Evolutionary conservation across 2,329 filamentous ascomycete genomes (phyloP).

Genomic region (Tolypocladium paradoxum): DNA sequence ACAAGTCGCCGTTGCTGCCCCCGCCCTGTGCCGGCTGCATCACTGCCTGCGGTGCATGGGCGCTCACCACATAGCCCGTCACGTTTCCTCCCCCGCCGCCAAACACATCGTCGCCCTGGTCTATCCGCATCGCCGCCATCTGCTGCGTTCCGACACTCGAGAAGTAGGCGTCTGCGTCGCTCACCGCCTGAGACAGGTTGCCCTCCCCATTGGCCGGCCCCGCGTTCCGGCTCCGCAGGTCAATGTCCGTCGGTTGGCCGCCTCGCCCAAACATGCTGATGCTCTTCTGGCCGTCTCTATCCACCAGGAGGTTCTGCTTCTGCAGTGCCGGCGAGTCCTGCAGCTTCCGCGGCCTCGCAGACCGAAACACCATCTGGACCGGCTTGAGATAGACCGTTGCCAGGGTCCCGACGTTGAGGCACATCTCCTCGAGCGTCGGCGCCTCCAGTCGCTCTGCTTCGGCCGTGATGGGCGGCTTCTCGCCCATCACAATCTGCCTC

Average conservation of each 20-base stretch:
- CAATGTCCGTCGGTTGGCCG: constrained; percentile 39
- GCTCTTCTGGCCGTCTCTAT: constrained; percentile 45
- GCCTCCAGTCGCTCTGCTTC: constrained; percentile 92
- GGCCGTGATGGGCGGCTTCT: constrained; percentile 91
- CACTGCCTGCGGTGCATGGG: constrained; percentile 66
- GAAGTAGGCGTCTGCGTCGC: constrained; percentile 85
- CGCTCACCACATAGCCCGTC: constrained; percentile 64
- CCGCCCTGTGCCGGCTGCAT: constrained; percentile 58
- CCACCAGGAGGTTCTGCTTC: constrained; percentile 49
- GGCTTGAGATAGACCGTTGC: constrained; percentile 97
- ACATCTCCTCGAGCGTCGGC: constrained; percentile 89
- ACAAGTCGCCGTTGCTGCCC: constrained; percentile 59
- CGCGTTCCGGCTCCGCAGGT: constrained; percentile 27
- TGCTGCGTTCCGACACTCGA: constrained; percentile 63
- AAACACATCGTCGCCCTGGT: constrained; percentile 50
- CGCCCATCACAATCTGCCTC: constrained; percentile 87
- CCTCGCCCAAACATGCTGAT: constrained; percentile 47
- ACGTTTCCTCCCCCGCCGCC: constrained; percentile 45
- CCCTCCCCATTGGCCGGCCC: constrained; percentile 18
- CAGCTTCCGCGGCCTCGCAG: constrained; percentile 69
- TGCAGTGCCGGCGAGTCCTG: constrained; percentile 80
- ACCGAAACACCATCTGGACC: constrained; percentile 91
- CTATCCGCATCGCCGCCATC: constrained; percentile 61
- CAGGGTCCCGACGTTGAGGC: constrained; percentile 87
- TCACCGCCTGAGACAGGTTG: constrained; percentile 61